These are phyloP conservation scores for Quillaja saponaria DNA, from an alignment of 306 rosid species.

Conservation along the genomic window DNA sequence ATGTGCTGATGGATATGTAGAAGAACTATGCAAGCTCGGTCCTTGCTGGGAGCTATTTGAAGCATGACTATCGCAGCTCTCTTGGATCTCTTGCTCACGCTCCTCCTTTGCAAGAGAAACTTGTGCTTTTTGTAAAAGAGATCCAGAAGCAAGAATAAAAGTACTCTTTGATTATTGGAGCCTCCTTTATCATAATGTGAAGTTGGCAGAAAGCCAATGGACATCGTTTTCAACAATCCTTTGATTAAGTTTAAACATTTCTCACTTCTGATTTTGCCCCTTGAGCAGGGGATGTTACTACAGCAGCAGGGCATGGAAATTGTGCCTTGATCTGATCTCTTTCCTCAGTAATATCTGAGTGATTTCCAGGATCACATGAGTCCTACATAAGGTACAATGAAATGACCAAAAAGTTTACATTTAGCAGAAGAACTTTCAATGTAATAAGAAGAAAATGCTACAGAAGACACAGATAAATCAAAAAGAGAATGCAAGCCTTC, in stretches of 20 bases:
- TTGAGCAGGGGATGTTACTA: slow-evolving; percentile 36
- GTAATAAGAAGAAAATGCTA: not conserved
- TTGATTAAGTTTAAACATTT: slow-evolving; percentile 29
- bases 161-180: slow-evolving; percentile 31
- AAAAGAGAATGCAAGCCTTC: too few species aligned
- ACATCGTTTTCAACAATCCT: slow-evolving; percentile 38
- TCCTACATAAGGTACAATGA: slow-evolving; percentile 45
- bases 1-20: slow-evolving; percentile 29
- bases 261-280: slow-evolving; percentile 38
- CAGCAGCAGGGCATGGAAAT: slow-evolving; percentile 33
- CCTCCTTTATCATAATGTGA: slow-evolving; percentile 36
- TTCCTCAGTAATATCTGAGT: slow-evolving; percentile 79
- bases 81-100: slow-evolving; percentile 43
- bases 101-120: slow-evolving; percentile 40
- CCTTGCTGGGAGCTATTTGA: slow-evolving; percentile 36
- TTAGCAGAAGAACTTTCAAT: too few species aligned
- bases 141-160: slow-evolving; percentile 35
- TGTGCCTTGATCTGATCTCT: slow-evolving; percentile 72
- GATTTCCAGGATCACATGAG: slow-evolving; percentile 80
- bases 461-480: not conserved
- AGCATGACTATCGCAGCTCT: slow-evolving; percentile 34
- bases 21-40: slow-evolving; percentile 26
- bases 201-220: slow-evolving; percentile 41
- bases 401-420: too few species aligned
- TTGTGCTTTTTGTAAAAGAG: slow-evolving; percentile 50